Conservation (phyloP, 225 moss, liverwort and hornwort genomes). For the Rhytidiadelphus loreus region DNA sequence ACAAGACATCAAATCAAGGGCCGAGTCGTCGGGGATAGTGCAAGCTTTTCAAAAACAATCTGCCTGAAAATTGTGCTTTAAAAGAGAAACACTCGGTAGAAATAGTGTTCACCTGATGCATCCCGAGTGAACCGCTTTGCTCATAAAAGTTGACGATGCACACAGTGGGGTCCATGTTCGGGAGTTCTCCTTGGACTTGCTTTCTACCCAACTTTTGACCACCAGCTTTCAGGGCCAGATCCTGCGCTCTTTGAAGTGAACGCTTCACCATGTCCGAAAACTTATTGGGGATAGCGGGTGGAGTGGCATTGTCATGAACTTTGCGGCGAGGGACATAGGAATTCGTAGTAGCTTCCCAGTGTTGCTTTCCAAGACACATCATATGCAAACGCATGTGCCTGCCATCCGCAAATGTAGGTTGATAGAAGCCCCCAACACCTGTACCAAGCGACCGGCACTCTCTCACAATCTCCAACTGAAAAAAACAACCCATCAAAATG, state of each 20-base stretch:
- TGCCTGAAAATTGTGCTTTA: neutral
- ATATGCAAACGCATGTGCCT: slow-evolving; percentile 82
- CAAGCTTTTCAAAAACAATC: neutral
- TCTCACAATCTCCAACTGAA: slow-evolving; percentile 81
- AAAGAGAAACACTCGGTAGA: neutral
- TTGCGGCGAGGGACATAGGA: slow-evolving; percentile 47
- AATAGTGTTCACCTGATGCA: slow-evolving; percentile 72
- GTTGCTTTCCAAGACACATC: slow-evolving; percentile 92
- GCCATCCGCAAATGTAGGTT: slow-evolving; percentile 52
- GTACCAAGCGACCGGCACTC: slow-evolving; percentile 54
- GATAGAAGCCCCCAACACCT: slow-evolving; percentile 76
- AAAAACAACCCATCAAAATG: neutral
- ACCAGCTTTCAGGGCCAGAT: slow-evolving; percentile 39
- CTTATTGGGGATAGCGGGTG: slow-evolving; percentile 55
- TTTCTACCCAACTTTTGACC: slow-evolving; percentile 36
- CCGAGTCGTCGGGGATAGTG: neutral
- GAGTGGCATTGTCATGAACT: slow-evolving; percentile 56
- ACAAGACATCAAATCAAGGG: neutral
- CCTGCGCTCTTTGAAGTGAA: slow-evolving; percentile 55
- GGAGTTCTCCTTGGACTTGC: slow-evolving; percentile 36
- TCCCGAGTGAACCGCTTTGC: slow-evolving; percentile 66
- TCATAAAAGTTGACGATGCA: slow-evolving; percentile 95
- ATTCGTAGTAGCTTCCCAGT: slow-evolving; percentile 66
- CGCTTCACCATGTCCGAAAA: slow-evolving; percentile 52
- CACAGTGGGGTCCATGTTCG: slow-evolving; percentile 51